A percentile compares a stretch with the other conserved stretches of the same genome.
Evolutionary conservation across 2,329 filamentous ascomycete species (phyloP).

Genomic region (Curvularia verruculosa): DNA sequence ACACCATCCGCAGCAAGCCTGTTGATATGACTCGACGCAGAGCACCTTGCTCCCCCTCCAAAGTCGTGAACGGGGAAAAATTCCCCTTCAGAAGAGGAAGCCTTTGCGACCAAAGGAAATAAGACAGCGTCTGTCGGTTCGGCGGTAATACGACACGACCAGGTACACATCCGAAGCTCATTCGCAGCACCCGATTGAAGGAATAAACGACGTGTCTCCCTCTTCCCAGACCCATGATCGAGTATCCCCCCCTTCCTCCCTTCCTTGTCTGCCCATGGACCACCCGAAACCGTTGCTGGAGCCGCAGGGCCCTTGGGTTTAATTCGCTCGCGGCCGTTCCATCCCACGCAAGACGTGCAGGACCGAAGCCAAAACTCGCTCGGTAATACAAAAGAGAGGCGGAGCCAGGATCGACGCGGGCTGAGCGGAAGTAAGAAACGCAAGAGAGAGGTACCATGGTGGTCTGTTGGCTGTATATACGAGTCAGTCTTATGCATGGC

Average conservation of each 20-base stretch:
- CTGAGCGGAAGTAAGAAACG: not conserved
- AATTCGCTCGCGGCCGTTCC: not conserved
- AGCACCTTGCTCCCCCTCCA: not conserved
- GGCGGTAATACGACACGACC: not conserved
- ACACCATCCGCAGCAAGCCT: not conserved
- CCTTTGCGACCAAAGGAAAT: not conserved
- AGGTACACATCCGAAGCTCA: not conserved
- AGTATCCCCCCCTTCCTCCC: not conserved
- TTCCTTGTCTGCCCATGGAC: not conserved
- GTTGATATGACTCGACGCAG: not conserved
- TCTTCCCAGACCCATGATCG: not conserved
- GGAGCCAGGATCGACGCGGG: constrained; percentile 5
- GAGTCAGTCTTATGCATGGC: not conserved
- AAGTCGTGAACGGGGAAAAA: not conserved
- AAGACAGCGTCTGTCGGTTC: not conserved
- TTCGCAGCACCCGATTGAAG: not conserved
- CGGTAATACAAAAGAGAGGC: not conserved
- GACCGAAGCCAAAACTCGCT: not conserved
- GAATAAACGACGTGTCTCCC: not conserved
- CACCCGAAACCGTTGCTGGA: not conserved
- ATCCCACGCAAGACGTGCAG: constrained; percentile 7
- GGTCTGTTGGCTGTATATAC: not conserved
- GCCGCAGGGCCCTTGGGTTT: not conserved
- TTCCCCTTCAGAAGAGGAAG: not conserved
- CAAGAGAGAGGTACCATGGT: not conserved